phyloP scores from a whole-genome alignment of 768 basidiomycete species.

The Podaxis rugospora region DNA sequence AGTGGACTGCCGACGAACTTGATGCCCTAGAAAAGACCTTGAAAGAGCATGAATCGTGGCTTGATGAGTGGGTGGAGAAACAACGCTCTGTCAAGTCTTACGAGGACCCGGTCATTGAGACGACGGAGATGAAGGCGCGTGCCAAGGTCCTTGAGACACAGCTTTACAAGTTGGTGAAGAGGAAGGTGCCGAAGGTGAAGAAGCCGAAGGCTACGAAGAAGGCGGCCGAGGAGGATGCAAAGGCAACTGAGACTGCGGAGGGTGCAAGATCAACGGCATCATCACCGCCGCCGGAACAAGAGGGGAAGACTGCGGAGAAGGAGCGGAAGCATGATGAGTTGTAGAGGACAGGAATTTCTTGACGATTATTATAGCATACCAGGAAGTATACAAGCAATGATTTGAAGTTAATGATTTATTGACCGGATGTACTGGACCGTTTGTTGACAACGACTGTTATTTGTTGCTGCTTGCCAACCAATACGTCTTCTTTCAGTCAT shows the following conservation, averaged over 20 bases:
- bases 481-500: background rate
- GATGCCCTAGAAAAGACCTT: constrained; percentile 72
- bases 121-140: constrained; percentile 79
- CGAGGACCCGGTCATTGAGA: constrained; percentile 84
- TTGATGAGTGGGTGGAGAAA: constrained; percentile 74
- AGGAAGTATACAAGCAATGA: constrained; percentile 7
- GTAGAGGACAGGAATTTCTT: constrained; percentile 9
- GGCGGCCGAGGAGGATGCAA: constrained; percentile 8
- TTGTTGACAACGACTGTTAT: constrained; percentile 2
- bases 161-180: constrained; percentile 60
- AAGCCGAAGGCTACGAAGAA: constrained; percentile 40
- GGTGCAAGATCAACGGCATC: constrained; percentile 1
- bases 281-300: constrained; percentile 8
- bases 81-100: constrained; percentile 72
- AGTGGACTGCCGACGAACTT: constrained; percentile 87
- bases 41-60: constrained; percentile 80
- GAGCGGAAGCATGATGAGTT: constrained; percentile 20
- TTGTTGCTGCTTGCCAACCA: constrained; percentile 9
- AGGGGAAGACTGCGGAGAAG: constrained; percentile 9
- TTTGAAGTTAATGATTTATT: constrained; percentile 4
- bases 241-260: constrained; percentile 14
- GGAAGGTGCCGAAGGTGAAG: constrained; percentile 63
- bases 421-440: background rate
- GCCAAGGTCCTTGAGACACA: constrained; percentile 78
- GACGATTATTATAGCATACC: constrained; percentile 1